Base-by-base conservation (phyloP, 345 rosid genomes). In the Aquilaria malaccensis region DNA sequence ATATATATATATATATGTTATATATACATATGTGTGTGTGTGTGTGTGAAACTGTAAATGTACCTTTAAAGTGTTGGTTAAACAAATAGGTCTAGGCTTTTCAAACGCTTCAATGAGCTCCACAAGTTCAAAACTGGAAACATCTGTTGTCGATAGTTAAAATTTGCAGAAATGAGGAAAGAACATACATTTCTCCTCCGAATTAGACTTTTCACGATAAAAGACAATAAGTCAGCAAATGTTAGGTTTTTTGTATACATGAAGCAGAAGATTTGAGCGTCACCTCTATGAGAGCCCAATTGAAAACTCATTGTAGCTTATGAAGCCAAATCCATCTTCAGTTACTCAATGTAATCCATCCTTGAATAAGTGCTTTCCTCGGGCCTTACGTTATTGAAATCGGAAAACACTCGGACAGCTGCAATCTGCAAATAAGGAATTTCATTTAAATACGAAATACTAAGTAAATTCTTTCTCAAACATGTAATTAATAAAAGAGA, bases 71-170 rank as follows among this genome's bases (percentile, higher is more conserved):
- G 98, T 93, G 75, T 93, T 93, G 3, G 99, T 86, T 41, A 94
- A 73, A 62, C 95, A 80, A 46, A 77, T 81, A 74, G 97, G 99
- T 56, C 99, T 78, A 66, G 85, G 97, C 83, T 85, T 90, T 75
- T 94, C 99, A 78, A 79, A 90, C 69, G 95, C 85, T 83, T 94
- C 97, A 68, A 94, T 77, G 47, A 90, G 84, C 65, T 94, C 99
- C 82, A 84, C 72, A 57, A 94, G 95, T 73, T 94, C 97, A 73
- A 83, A 14, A 88, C 83, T 22, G 96, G 96, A 79, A 94, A 94
- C 97, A 94, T 81, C 99, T 94, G 83, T 48, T 70, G 64, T 56
- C 60, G 30, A 68, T 49, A 72, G 43, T 37, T 37, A 7, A 37
- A 7, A 37, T 37, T 57, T 43, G 54, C 14, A 64, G 48, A 41